phyloP scores from a whole-genome alignment of 768 basidiomycete species.

The Pholiota molesta region DNA sequence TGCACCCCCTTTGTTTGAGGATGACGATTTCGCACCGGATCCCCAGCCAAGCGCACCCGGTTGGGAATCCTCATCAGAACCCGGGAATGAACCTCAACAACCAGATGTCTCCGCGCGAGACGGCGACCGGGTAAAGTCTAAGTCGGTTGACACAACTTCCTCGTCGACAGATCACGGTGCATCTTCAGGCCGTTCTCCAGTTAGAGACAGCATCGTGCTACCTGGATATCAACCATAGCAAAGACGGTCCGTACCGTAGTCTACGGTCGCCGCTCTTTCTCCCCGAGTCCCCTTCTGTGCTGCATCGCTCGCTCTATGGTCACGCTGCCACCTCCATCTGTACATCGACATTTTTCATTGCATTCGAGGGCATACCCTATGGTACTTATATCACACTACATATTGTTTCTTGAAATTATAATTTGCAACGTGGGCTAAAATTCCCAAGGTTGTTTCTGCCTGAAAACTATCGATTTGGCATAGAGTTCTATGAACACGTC shows the following conservation, averaged over 20 bases:
- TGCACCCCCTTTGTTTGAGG: conserved; percentile 43
- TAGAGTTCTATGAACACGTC: no score
- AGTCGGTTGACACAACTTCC: background rate
- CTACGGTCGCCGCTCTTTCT: background rate
- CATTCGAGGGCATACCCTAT: background rate
- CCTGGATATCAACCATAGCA: conserved; percentile 31
- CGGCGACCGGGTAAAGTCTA: conserved; percentile 17
- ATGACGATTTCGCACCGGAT: conserved; percentile 26
- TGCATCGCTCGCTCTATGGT: background rate
- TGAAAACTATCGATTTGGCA: no score
- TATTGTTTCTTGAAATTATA: background rate
- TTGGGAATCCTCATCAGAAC: conserved; percentile 15
- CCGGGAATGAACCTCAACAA: conserved; percentile 11
- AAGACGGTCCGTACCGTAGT: conserved; percentile 1
- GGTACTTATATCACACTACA: conserved; percentile 1
- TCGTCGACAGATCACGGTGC: background rate
- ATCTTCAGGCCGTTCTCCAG: background rate
- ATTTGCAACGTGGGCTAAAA: background rate
- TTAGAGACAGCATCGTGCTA: conserved; percentile 20
- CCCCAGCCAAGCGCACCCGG: conserved; percentile 25
- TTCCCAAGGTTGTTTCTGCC: background rate
- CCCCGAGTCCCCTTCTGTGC: no score
- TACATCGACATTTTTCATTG: background rate
- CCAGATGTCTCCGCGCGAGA: conserved; percentile 16
- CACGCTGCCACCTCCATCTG: background rate